Base-by-base conservation (phyloP, 2,329 filamentous ascomycete genomes). In the Colletotrichum orchidophilum region DNA sequence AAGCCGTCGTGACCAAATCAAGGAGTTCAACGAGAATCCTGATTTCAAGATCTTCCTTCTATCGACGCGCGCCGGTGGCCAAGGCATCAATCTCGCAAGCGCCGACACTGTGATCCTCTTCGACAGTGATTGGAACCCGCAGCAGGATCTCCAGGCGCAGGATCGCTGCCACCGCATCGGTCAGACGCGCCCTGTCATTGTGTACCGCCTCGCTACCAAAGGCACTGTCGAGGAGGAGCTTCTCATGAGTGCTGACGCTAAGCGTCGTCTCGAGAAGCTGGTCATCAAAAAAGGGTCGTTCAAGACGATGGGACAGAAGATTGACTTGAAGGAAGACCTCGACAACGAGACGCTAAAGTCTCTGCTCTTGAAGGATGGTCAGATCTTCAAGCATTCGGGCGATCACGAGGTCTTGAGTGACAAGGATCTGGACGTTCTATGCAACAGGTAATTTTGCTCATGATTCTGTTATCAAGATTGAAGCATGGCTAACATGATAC, bases 111-210 rank as follows among this genome's bases (percentile, higher is more conserved):
- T 98, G 12, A 93, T 98, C 55, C 86, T 98, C 0, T 98, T 96
- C 75, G 96, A 98, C 80, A 91, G 83, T 2, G 89, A 97, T 77
- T 98, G 96, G 91, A 99, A 99, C 76, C 96, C 96, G 0, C 96
- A 99, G 79, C 96, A 98, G 78, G 96, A 99, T 80, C 86, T 99
- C 0, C 96, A 99, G 78, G 96, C 96, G 0, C 96, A 98, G 81
- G 96, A 99, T 78, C 94, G 96, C 5, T 95, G 94, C 0, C 96
- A 99, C 79, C 91, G 96, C 13, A 98, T 99, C 73, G 96, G 96
- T 0, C 96, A 99, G 80, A 97, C 92, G 0, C 88, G 92, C 2
- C 96, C 96, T 0, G 96, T 99, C 1, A 90, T 99, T 24, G 93
- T 99, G 0, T 99, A 97, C 81, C 92, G 96, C 1, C 91, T 99